Conservation (phyloP, 148 eudicot species). For the Camellia lanceoleosa region DNA sequence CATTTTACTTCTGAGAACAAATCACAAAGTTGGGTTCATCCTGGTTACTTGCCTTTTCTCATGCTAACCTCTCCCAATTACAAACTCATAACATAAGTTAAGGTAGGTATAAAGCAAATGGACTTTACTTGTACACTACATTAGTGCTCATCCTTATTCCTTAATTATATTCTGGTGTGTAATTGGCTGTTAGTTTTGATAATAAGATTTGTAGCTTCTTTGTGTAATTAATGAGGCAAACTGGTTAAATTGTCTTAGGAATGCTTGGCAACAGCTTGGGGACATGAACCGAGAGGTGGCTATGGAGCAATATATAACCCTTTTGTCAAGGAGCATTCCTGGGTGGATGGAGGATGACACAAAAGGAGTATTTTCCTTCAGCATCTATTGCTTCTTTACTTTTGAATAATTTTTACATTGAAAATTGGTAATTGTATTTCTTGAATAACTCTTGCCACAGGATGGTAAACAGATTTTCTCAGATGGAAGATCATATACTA, state of each 20-base stretch:
- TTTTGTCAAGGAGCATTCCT: slow-evolving; percentile 44
- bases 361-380: slow-evolving; percentile 24
- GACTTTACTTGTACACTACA: background rate
- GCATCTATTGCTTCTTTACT: background rate
- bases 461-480: slow-evolving; percentile 10
- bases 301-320: slow-evolving; percentile 60
- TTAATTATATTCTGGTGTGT: too few species aligned
- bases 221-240: background rate
- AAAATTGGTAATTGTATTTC: background rate
- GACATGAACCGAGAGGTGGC: slow-evolving; percentile 62
- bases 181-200: slow-evolving; percentile 3
- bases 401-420: background rate
- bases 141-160: background rate
- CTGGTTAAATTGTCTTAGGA: slow-evolving; percentile 43
- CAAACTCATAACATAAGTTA: too few species aligned
- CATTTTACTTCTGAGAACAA: background rate
- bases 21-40: background rate
- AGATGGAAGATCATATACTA: slow-evolving; percentile 10
- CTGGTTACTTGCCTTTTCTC: background rate
- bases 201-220: slow-evolving; percentile 12
- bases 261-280: slow-evolving; percentile 65
- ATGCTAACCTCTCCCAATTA: too few species aligned
- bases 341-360: slow-evolving; percentile 40
- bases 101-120: background rate
- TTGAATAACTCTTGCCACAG: background rate